Conservation (phyloP, 352 stramenopile species). For the Elongisporangium anandrum region DNA sequence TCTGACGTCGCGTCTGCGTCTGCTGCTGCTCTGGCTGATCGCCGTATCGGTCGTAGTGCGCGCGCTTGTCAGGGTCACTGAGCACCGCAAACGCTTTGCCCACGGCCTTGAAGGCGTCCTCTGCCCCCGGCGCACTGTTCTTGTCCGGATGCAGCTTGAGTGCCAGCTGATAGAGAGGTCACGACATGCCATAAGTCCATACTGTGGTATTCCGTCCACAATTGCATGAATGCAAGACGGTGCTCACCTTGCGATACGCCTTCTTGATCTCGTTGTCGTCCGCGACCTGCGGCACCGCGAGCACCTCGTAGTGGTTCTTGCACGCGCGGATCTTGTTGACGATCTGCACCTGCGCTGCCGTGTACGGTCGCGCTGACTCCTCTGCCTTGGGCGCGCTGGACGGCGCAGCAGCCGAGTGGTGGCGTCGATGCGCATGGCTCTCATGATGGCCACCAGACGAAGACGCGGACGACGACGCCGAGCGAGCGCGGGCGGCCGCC, state of each 20-base stretch:
- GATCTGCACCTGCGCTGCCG: conserved; percentile 75
- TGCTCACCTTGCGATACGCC: conserved; percentile 83
- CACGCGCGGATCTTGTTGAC: conserved; percentile 86
- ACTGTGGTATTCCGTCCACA: not conserved
- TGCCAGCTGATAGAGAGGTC: conserved; percentile 73
- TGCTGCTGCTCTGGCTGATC: conserved; percentile 36
- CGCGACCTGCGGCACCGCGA: conserved; percentile 63
- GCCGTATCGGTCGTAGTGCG: conserved; percentile 82
- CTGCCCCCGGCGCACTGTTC: conserved; percentile 95
- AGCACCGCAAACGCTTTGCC: conserved; percentile 92
- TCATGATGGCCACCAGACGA: conserved; percentile 15
- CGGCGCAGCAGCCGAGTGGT: conserved; percentile 29
- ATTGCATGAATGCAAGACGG: not conserved
- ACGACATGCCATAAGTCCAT: not conserved
- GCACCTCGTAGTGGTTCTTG: conserved; percentile 89
- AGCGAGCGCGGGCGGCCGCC: conserved; percentile 13
- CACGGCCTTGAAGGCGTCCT: conserved; percentile 97
- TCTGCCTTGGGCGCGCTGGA: conserved; percentile 27
- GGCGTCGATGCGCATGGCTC: conserved; percentile 12
- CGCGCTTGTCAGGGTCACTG: conserved; percentile 85
- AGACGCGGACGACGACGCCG: conserved; percentile 18
- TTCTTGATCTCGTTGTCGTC: conserved; percentile 89
- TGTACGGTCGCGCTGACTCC: conserved; percentile 58
- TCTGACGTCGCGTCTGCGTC: conserved; percentile 14
- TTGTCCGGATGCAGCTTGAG: conserved; percentile 91